phyloP scores from a whole-genome alignment of 768 basidiomycete species.

The Termitomyces eurrhizus region DNA sequence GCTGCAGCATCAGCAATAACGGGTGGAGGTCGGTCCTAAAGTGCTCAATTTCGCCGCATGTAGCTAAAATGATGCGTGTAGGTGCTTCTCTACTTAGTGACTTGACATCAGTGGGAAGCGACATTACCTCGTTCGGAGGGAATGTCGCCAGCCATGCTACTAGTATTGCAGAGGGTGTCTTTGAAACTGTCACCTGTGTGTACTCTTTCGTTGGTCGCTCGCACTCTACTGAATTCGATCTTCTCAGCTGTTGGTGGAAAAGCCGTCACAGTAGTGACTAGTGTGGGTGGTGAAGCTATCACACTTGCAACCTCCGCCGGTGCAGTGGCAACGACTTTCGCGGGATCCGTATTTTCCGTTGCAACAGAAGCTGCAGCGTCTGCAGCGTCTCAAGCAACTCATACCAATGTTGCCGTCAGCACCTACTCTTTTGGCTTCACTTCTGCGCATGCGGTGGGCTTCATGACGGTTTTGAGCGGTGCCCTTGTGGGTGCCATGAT shows the following conservation, averaged over 20 bases:
- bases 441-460: slow-evolving; percentile 28
- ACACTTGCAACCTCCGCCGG: slow-evolving; percentile 49
- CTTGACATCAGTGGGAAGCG: slow-evolving; percentile 22
- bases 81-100: slow-evolving; percentile 35
- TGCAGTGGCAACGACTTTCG: slow-evolving; percentile 44
- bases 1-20: slow-evolving; percentile 26
- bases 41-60: not conserved
- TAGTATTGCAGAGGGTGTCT: slow-evolving; percentile 26
- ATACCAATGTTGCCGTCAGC: slow-evolving; percentile 22
- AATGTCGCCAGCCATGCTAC: slow-evolving; percentile 26
- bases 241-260: slow-evolving; percentile 48
- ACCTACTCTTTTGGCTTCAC: slow-evolving; percentile 22
- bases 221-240: slow-evolving; percentile 18
- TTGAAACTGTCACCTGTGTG: slow-evolving; percentile 37
- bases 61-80: slow-evolving; percentile 13
- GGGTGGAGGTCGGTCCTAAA: slow-evolving; percentile 22
- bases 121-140: slow-evolving; percentile 26
- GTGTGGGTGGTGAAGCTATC: slow-evolving; percentile 53
- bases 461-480: slow-evolving; percentile 34
- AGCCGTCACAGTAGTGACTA: slow-evolving; percentile 53
- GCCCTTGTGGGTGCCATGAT: slow-evolving; percentile 38
- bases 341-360: slow-evolving; percentile 50
- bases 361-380: slow-evolving; percentile 37
- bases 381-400: slow-evolving; percentile 14
- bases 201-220: not conserved